phyloP scores from a whole-genome alignment of 2,329 filamentous ascomycete species.

The Claviceps citrina region DNA sequence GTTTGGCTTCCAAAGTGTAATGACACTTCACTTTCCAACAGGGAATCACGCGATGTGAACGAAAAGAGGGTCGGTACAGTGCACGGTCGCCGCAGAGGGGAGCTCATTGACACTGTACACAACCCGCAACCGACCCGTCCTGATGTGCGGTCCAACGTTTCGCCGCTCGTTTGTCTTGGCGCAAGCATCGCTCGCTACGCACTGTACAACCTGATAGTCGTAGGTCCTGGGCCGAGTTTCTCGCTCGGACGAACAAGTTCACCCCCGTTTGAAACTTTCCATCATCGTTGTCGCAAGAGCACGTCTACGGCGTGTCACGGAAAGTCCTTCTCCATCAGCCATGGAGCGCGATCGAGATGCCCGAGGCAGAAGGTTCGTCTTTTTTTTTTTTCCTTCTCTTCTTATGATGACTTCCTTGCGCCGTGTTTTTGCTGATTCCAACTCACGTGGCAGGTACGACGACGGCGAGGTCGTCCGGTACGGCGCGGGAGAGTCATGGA shows the following conservation, averaged over 20 bases:
- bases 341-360: slow-evolving; percentile 25
- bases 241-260: too few species aligned
- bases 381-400: not conserved
- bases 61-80: too few species aligned
- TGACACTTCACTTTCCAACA: too few species aligned
- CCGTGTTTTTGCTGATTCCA: not conserved
- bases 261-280: not conserved
- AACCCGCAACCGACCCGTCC: too few species aligned
- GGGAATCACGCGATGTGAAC: too few species aligned
- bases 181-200: too few species aligned
- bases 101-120: too few species aligned
- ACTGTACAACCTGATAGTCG: too few species aligned
- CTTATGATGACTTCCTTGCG: too few species aligned
- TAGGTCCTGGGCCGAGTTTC: too few species aligned
- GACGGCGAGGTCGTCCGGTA: slow-evolving; percentile 48
- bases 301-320: not conserved
- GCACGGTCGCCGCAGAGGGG: too few species aligned
- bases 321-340: not conserved
- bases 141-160: not conserved
- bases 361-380: slow-evolving; percentile 18
- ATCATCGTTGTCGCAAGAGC: not conserved
- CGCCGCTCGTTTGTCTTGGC: not conserved
- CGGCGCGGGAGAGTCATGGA: slow-evolving; percentile 45
- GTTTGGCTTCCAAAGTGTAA: too few species aligned
- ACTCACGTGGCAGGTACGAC: slow-evolving; percentile 31